Evolutionary conservation across 179 eudicot species (phyloP), one percentile per base, ranked within the genome.

Genomic region (Carnegiea gigantea): DNA sequence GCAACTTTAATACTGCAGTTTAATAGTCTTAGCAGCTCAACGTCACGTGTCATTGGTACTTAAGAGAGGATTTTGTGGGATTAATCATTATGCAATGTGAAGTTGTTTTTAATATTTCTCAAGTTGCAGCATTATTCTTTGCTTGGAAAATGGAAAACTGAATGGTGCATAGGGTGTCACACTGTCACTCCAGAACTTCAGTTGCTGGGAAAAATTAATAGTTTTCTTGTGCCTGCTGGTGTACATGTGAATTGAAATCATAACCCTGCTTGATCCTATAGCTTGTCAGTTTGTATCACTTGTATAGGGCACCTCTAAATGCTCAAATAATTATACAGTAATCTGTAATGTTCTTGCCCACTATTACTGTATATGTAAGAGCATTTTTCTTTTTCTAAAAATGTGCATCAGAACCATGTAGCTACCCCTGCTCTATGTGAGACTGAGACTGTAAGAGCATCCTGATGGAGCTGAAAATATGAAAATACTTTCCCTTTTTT

Each of bases 231-330:
- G 80, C 59, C 51, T 77, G 2, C 18, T 82, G 78, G 80, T 49
- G 53, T 78, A 44, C 85, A 78, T 73, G 79, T 83, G 85, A 78
- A 64, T 73, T 78, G 65, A 79, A 23, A 70, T 54, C 51, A 46
- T 53, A 72, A 43, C n/a, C 81, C 28, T 59, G 75, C 75, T 73
- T 78, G 79, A 83, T 73, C 75, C 74, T 60, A 59, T 70, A 83
- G 73, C 68, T 78, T 78, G 85, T 83, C 85, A 62, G 81, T 57
- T 62, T 82, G 49, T 38, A 7, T 78, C 81, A 77, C 36, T 57
- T n/a, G 80, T 51, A 68, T 76, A 67, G 70, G 65, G 70, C 36
- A 14, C 57, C 21, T 40, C 70, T 11, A 74, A 59, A 77, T 70
- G 23, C 20, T 82, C 48, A 60, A 77, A 78, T 62, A 26, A 43